Evolutionary conservation across 192 early-diverging fungal species (phyloP), one percentile per base, ranked within the genome.

Genomic region (Gamsiella multidivaricata): DNA sequence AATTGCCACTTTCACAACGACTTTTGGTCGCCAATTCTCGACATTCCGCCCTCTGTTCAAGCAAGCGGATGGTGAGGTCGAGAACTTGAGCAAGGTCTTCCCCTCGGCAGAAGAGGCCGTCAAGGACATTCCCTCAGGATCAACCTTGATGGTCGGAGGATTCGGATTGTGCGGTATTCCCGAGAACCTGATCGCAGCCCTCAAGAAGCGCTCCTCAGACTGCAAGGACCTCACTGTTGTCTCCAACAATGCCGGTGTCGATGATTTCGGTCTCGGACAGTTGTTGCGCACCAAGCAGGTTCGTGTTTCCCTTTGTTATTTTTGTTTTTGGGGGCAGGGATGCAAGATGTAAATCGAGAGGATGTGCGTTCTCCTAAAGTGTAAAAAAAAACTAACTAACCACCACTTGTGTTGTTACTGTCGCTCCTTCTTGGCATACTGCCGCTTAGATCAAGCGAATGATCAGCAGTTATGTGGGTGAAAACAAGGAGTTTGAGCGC

Each of bases 161-260:
- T 91, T 91, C 73, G 91, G 91, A 34, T 80, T 93, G 11, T 93
- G 92, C 80, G 92, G 92, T 18, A 94, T 94, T 70, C 92, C 92
- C 41, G 91, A 92, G 81, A 91, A 92, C 82, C 75, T 90, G 60
- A 89, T 94, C 69, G 81, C 71, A 25, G 92, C 91, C 10, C 81
- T 94, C 22, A 79, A 84, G 18, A 84, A 87, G 56, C 83, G 84
- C 54, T 82, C 81, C 36, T 73, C 84, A 22, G 85, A 91, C 25
- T 78, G 74, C 61, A 90, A 91, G 64, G 83, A 88, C 56, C 46
- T 94, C 45, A 91, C 89, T 2, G 90, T 89, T 0, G 91, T 94
- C 0, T 91, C 90, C 14, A 94, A 94, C 79, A 94, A 94, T 72
- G 91, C 91, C 37, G 92, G 92, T 31, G 87, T 91, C 0, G 81